A percentile compares a stretch with the other conserved stretches of the same genome.
Conservation (phyloP, 2,329 filamentous ascomycete genomes). For the Pleomassaria siparia region DNA sequence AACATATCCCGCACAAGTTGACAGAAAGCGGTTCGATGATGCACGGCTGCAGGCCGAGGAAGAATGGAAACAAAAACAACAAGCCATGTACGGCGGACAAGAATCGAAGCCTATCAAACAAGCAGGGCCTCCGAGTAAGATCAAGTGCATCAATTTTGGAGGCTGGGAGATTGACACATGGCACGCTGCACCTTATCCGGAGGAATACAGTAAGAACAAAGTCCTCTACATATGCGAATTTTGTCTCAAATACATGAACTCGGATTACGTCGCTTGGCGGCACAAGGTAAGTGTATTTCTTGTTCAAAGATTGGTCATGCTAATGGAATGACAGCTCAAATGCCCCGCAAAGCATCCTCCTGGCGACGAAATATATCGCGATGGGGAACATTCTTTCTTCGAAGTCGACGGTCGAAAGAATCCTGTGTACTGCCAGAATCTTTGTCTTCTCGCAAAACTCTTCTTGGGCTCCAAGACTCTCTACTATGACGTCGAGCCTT, state of each 20-base stretch:
- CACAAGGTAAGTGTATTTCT: slow-evolving; percentile 65
- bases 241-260: slow-evolving; percentile 99
- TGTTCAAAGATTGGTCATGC: neutral
- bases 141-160: slow-evolving; percentile 98
- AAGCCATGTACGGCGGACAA: slow-evolving; percentile 66
- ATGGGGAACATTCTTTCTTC: slow-evolving; percentile 89
- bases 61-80: slow-evolving; percentile 74
- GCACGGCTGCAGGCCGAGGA: slow-evolving; percentile 90
- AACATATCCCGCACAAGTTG: slow-evolving; percentile 77
- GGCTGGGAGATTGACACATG: slow-evolving; percentile 98
- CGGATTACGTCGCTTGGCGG: slow-evolving; percentile 95
- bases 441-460: slow-evolving; percentile 92
- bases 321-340: slow-evolving; percentile 58
- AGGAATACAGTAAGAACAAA: slow-evolving; percentile 95
- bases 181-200: slow-evolving; percentile 97
- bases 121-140: slow-evolving; percentile 87
- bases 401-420: slow-evolving; percentile 97
- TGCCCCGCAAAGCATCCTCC: slow-evolving; percentile 96
- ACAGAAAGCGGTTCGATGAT: slow-evolving; percentile 84
- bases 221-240: slow-evolving; percentile 99
- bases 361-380: slow-evolving; percentile 95
- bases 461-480: slow-evolving; percentile 98
- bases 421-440: slow-evolving; percentile 96
- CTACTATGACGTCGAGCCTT: slow-evolving; percentile 97
- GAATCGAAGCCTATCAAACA: slow-evolving; percentile 61